phyloP scores from a whole-genome alignment of 1,139 yeast genomes.

The Magnusiomyces tetraspermus region DNA sequence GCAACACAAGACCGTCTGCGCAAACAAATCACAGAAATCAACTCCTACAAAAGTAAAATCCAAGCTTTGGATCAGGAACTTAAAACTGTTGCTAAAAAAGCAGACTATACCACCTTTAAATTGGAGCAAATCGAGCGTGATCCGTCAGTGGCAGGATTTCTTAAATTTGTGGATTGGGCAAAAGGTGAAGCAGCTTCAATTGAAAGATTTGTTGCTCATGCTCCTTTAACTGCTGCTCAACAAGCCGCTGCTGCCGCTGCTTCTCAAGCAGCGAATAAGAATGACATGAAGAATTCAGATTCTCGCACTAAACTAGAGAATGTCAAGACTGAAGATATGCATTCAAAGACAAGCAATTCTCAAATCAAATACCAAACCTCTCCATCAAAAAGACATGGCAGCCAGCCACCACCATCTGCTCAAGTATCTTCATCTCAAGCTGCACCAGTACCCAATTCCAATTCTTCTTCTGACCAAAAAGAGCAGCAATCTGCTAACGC shows the following conservation, averaged over 20 bases:
- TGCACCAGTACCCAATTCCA: too few relatives aligned
- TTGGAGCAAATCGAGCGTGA: constrained; percentile 30
- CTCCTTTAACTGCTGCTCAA: constrained; percentile 7
- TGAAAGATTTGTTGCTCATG: constrained; percentile 30
- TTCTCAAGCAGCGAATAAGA: not conserved
- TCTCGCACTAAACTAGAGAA: not conserved
- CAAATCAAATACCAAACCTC: not conserved
- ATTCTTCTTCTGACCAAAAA: too few relatives aligned
- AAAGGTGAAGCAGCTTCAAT: constrained; percentile 36
- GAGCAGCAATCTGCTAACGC: not conserved
- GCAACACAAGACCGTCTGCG: not conserved
- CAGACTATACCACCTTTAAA: constrained; percentile 23
- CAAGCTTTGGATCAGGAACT: not conserved
- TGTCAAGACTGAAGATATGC: constrained; percentile 1
- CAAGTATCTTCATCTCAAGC: too few relatives aligned
- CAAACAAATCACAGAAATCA: not conserved
- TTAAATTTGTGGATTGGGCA: constrained; percentile 43
- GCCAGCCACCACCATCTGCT: not conserved
- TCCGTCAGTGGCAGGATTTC: constrained; percentile 20
- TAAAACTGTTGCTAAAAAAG: not conserved
- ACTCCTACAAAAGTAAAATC: not conserved
- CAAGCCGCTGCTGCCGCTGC: constrained; percentile 18
- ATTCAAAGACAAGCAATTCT: constrained; percentile 1
- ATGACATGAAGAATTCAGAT: constrained; percentile 3
- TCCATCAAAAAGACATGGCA: not conserved